These are phyloP conservation scores for Penicillium sp. DNA, from an alignment of 2,329 filamentous ascomycete species.

Conservation along the genomic window DNA sequence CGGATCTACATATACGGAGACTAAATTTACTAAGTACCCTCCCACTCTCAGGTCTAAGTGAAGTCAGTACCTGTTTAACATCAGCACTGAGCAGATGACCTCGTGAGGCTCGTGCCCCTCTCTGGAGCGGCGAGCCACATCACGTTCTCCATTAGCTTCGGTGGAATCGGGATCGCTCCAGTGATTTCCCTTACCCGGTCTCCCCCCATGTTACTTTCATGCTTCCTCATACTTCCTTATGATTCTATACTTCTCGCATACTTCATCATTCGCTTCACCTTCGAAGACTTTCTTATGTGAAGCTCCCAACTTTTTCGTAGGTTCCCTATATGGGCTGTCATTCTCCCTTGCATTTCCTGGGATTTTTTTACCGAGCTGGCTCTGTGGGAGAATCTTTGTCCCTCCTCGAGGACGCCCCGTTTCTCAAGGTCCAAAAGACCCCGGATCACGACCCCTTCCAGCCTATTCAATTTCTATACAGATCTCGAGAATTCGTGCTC, in stretches of 20 bases:
- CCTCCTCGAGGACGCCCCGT: not conserved
- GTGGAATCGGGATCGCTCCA: not conserved
- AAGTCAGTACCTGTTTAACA: constrained; percentile 2
- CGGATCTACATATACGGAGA: not conserved
- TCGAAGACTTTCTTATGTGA: not conserved
- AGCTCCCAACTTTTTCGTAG: not conserved
- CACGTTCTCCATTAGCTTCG: constrained; percentile 9
- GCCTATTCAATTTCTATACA: not conserved
- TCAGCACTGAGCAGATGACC: constrained; percentile 5
- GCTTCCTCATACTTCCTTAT: constrained; percentile 4
- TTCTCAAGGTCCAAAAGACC: not conserved
- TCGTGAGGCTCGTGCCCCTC: constrained; percentile 11
- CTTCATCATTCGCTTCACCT: not conserved
- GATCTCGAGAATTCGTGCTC: not conserved
- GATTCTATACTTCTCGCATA: not conserved
- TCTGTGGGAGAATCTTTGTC: not conserved
- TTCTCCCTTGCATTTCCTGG: constrained; percentile 2
- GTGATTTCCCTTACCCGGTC: constrained; percentile 1
- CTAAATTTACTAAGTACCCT: not conserved
- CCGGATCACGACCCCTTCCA: not conserved
- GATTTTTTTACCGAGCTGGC: constrained; percentile 4
- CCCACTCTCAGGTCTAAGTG: not conserved
- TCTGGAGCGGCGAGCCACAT: constrained; percentile 1
- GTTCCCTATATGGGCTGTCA: not conserved
- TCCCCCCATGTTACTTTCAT: constrained; percentile 12